These are phyloP conservation scores for Zea mays DNA, from an alignment of 176 grass and related monocot species.

Conservation along the genomic window Zm-B73-REFERENCE-NAM-5.0 NC_050098.1:230574001-230574500, in stretches of 20 bases:
- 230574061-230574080: conserved; percentile 24
- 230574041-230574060: conserved; percentile 33
- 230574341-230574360: too few relatives aligned
- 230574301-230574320: too few relatives aligned
- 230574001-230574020: too few relatives aligned
- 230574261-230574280: background rate
- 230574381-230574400: too few relatives aligned
- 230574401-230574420: too few relatives aligned
- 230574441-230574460: too few relatives aligned
- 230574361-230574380: too few relatives aligned
- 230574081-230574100: background rate
- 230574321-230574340: background rate
- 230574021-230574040: conserved; percentile 10
- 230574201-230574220: too few relatives aligned
- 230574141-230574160: conserved; percentile 5
- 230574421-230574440: too few relatives aligned
- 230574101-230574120: background rate
- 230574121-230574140: conserved; percentile 3
- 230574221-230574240: background rate
- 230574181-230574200: background rate
- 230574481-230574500: too few relatives aligned
- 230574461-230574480: too few relatives aligned
- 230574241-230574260: background rate
- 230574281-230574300: background rate
- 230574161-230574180: background rate